Conservation (phyloP, 2,329 filamentous ascomycete species). For the Pseudogymnoascus sp. region DNA sequence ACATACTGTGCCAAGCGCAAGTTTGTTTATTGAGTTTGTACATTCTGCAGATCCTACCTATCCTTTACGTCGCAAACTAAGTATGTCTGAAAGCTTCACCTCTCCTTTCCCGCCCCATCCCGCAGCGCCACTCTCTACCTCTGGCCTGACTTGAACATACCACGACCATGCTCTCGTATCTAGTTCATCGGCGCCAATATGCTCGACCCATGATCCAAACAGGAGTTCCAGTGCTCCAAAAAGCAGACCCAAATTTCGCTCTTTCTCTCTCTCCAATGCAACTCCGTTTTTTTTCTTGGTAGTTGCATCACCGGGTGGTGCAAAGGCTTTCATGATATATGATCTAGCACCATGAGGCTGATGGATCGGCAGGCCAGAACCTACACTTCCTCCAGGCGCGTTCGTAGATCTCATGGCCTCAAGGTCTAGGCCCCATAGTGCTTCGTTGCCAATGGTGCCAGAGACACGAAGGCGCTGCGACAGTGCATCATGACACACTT, state of each 20-base stretch:
- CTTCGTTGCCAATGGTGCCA: conserved; percentile 41
- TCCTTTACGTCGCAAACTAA: conserved; percentile 46
- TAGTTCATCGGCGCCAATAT: conserved; percentile 57
- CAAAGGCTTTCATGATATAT: conserved; percentile 55
- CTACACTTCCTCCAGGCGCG: conserved; percentile 28
- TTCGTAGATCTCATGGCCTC: conserved; percentile 36
- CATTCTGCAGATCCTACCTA: not conserved
- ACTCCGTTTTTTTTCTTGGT: conserved; percentile 48
- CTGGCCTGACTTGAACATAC: conserved; percentile 71
- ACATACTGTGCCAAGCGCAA: not conserved
- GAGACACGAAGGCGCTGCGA: conserved; percentile 42
- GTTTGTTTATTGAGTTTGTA: not conserved
- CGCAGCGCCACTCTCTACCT: conserved; percentile 63
- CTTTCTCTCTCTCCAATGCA: conserved; percentile 52
- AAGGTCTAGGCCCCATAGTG: conserved; percentile 54
- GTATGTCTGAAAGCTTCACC: conserved; percentile 59
- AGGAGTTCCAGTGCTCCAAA: conserved; percentile 65
- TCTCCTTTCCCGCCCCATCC: conserved; percentile 80
- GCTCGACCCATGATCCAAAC: conserved; percentile 65
- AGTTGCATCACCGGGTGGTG: conserved; percentile 27
- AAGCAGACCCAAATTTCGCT: conserved; percentile 61
- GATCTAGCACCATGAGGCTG: conserved; percentile 60
- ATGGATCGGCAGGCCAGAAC: conserved; percentile 62
- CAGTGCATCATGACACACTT: conserved; percentile 48
- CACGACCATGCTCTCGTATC: conserved; percentile 73